Evolutionary conservation across 1,284 basidiomycete species (phyloP).

Genomic region (Ustilago lituana): DNA sequence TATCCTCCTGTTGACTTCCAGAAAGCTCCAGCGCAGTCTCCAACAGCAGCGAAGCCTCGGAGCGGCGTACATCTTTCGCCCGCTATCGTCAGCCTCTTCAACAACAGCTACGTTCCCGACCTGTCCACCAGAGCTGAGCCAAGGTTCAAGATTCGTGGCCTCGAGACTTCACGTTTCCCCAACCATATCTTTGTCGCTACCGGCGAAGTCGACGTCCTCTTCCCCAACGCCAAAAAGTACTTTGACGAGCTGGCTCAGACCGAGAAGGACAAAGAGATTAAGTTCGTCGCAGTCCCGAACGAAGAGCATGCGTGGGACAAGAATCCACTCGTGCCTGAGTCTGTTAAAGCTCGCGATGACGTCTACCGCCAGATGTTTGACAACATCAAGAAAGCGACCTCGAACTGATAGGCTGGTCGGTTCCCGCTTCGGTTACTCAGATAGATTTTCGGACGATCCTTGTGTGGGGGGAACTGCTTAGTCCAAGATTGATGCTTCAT

Average conservation of each 20-base stretch:
- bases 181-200: constrained; percentile 42
- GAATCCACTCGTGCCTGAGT: constrained; percentile 28
- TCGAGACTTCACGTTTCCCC: constrained; percentile 42
- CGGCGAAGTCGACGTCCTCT: constrained; percentile 52
- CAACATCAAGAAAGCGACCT: constrained; percentile 18
- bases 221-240: constrained; percentile 36
- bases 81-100: constrained; percentile 40
- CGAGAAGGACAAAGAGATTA: constrained; percentile 31
- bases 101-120: constrained; percentile 45
- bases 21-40: neutral
- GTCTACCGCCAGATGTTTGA: constrained; percentile 29
- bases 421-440: neutral
- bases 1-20: constrained; percentile 45
- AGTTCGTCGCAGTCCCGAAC: constrained; percentile 33
- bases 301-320: constrained; percentile 64
- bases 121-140: constrained; percentile 22
- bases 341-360: constrained; percentile 26
- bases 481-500: too few species aligned
- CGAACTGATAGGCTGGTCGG: neutral
- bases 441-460: neutral
- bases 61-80: constrained; percentile 40
- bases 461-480: too few species aligned
- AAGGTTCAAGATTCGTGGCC: constrained; percentile 28
- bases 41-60: constrained; percentile 11
- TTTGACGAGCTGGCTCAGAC: constrained; percentile 37